Conservation (phyloP, 2,329 filamentous ascomycete species). For the Diaporthe sp. region DNA sequence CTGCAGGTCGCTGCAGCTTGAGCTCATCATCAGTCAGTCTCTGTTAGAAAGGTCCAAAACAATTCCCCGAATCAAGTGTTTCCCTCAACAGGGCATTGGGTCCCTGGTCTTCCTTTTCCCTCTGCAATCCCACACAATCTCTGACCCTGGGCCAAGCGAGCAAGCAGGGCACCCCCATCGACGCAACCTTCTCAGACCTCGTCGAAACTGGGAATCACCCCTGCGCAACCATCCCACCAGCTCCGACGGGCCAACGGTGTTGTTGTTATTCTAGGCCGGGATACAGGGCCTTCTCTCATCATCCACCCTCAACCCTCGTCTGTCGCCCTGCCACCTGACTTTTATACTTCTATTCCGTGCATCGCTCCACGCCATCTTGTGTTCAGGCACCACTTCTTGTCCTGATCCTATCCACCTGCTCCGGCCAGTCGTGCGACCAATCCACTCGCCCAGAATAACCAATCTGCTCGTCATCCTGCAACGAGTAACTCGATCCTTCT, state of each 20-base stretch:
- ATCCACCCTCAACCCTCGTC: constrained; percentile 22
- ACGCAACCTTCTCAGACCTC: constrained; percentile 19
- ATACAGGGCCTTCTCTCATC: not conserved
- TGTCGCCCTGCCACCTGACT: constrained; percentile 26
- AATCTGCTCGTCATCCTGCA: constrained; percentile 33
- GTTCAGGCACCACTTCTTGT: constrained; percentile 5
- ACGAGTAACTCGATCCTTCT: constrained; percentile 14
- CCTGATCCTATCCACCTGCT: constrained; percentile 19
- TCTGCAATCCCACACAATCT: not conserved
- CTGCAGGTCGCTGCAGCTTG: constrained; percentile 20
- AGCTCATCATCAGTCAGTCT: constrained; percentile 19
- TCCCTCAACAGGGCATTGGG: not conserved
- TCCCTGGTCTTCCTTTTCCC: not conserved
- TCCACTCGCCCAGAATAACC: constrained; percentile 30
- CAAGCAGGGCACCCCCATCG: constrained; percentile 15
- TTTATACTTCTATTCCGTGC: constrained; percentile 26
- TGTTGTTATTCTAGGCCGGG: constrained; percentile 19
- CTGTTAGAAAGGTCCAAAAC: not conserved
- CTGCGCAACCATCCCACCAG: constrained; percentile 35
- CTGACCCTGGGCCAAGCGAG: not conserved
- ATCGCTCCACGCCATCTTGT: not conserved
- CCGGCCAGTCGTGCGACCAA: not conserved
- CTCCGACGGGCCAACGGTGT: constrained; percentile 10
- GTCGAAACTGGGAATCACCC: constrained; percentile 45
- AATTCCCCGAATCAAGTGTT: constrained; percentile 24